Base-by-base conservation (phyloP, 2,329 filamentous ascomycete species). In the Sphaerulina vaccinii region DNA sequence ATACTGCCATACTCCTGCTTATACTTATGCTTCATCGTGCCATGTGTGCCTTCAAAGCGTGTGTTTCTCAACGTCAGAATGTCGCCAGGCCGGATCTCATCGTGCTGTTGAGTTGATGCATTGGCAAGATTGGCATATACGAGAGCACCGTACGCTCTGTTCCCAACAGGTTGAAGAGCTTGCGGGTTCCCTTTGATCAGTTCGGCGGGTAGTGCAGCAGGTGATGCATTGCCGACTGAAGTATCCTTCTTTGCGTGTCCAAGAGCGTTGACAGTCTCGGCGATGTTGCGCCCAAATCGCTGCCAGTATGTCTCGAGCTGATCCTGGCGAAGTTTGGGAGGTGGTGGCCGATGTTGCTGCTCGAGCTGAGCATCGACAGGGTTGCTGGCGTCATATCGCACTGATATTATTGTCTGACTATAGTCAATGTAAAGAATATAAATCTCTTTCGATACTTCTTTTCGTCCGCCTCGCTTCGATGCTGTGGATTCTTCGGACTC, bases 71-170 rank as follows among this genome's bases (percentile, higher is more conserved):
- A 86, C 13, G 86, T 91, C 51, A 99, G 83, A 57, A 99, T 90
- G 66, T 99, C 93, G 43, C 93, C 93, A 0, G 90, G 80, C 0
- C 93, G 85, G 62, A 99, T 99, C 73, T 96, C 90, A 66, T 97
- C 93, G 64, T 87, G 86, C 62, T 95, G 88, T 65, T 88, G 85
- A 3, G 90, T 92, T 5, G 88, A 90, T 2, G 93, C 92, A 68
- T 99, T 99, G 65, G 89, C 93, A 52, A 97, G 81, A 68, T 99
- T 99, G 59, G 88, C 83, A 71, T 99, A 99, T 11, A 99, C 90
- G 19, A 95, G 78, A 3, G 92, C 90, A 55, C 93, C 93, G 68
- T 92, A 99, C 3, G 90, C 83, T 42, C 92, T 87, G 9, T 84
- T 89, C n/a, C 92, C 92, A 5, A 97, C 83, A 0, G 93, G 92